phyloP scores from a whole-genome alignment of 148 eudicot genomes.

The Rhododendron kiyosumense region DNA sequence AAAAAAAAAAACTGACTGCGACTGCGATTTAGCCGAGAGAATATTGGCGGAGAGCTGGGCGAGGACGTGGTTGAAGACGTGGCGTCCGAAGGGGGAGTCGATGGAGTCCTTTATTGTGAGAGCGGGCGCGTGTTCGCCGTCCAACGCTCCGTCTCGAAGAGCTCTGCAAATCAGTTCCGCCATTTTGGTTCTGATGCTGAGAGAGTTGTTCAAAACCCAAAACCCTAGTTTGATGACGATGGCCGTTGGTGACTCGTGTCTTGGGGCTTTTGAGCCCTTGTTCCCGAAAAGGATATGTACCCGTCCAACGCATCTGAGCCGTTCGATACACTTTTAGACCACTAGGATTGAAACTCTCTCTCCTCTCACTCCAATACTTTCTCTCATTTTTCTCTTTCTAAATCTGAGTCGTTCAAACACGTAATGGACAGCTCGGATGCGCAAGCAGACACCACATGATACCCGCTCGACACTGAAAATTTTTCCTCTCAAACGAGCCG shows the following conservation, averaged over 20 bases:
- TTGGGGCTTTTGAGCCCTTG: neutral
- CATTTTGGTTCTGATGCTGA: slow-evolving; percentile 21
- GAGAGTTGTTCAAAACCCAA: neutral
- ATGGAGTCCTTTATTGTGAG: slow-evolving; percentile 63
- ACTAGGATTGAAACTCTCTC: too few relatives aligned
- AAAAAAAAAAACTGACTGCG: slow-evolving; percentile 29
- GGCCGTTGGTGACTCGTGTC: neutral
- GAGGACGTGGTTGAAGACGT: slow-evolving; percentile 65
- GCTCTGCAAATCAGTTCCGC: slow-evolving; percentile 72
- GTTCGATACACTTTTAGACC: too few relatives aligned
- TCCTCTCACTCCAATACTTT: too few relatives aligned
- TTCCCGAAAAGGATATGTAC: too few relatives aligned
- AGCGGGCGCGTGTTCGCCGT: slow-evolving; percentile 83
- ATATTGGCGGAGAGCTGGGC: slow-evolving; percentile 58
- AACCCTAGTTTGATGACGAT: slow-evolving; percentile 23
- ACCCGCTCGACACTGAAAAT: too few relatives aligned
- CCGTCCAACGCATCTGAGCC: too few relatives aligned
- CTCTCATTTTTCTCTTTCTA: too few relatives aligned
- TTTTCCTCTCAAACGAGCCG: too few relatives aligned
- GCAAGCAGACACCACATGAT: too few relatives aligned
- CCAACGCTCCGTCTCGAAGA: slow-evolving; percentile 72
- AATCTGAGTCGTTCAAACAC: too few relatives aligned
- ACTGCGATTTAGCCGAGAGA: slow-evolving; percentile 68
- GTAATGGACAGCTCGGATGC: too few relatives aligned
- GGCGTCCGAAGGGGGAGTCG: slow-evolving; percentile 42